Evolutionary conservation across 306 rosid species (phyloP), one percentile per base, ranked within the genome.

Genomic region (Arachis stenosperma): DNA sequence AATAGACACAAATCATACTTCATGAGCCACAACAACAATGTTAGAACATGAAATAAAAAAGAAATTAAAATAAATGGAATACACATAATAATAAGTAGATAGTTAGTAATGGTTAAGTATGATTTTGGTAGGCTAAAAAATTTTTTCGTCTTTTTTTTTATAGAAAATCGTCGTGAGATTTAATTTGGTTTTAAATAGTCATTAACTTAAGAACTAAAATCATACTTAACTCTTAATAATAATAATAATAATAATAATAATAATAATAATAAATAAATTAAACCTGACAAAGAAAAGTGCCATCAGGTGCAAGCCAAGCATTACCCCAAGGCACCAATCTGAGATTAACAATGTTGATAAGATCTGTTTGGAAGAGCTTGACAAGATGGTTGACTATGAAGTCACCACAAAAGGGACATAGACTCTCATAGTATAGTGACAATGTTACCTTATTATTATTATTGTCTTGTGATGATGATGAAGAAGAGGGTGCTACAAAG

Each of bases 271-370:
- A 14, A 63, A 9, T 12, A 8, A 36, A 36, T 84, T 1, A 7
- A 13, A 79, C 98, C 94, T 93, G 96, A 78, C 97, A 91, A 74
- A 61, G 0, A 71, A 86, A 51, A 70, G 86, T 43, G 77, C 84
- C 90, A 75, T 88, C 58, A 10, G 90, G 74, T 14, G 84, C 55
- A 80, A 84, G 67, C 88, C 81, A 72, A 61, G 98, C 88, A 10
- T 93, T 93, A 11, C 98, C 98, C 97, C 98, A 93, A 14, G 98
- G 97, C 33, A 88, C 30, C 94, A 93, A 9, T 58, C 92, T 84
- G 79, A 93, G 97, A 73, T 89, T 63, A 13, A 91, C 86, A 80
- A 82, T 48, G 78, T 90, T 81, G 84, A 86, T 85, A 3, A 93
- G 90, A 6, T 82, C 94, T 5, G 84, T 91, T 79, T 85, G 81